Conservation (phyloP, 371 early-diverging fungal genomes). For the Batkoa obscura region DNA sequence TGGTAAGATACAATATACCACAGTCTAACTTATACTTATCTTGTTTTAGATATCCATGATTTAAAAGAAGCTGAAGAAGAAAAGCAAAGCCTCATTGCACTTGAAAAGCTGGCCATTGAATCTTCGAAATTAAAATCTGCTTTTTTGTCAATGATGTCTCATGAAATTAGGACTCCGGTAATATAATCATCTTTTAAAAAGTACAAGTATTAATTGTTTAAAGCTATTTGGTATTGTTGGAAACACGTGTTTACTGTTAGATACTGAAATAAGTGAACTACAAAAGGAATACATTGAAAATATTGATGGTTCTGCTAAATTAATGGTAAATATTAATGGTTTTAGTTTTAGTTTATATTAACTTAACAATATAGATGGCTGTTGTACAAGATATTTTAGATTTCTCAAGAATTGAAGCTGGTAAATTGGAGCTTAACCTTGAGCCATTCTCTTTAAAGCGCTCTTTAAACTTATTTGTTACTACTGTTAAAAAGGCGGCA, state of each 20-base stretch:
- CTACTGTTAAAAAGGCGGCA: constrained; percentile 9
- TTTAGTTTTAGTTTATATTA: background rate
- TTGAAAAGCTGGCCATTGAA: background rate
- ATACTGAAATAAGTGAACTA: background rate
- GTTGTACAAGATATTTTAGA: constrained; percentile 23
- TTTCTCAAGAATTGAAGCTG: constrained; percentile 29
- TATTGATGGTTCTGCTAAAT: background rate
- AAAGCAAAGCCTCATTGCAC: background rate
- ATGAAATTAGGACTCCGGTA: constrained; percentile 1
- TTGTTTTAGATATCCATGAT: background rate
- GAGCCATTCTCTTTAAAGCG: constrained; percentile 20
- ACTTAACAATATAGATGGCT: background rate
- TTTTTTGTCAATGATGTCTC: background rate
- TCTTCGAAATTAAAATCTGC: background rate
- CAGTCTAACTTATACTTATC: background rate
- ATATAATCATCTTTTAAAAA: background rate
- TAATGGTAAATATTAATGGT: constrained; percentile 14
- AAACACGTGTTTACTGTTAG: background rate
- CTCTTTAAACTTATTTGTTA: constrained; percentile 21
- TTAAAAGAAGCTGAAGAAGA: background rate
- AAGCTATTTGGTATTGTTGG: background rate
- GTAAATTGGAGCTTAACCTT: constrained; percentile 19
- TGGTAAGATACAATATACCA: too few relatives aligned
- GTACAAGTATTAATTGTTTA: background rate
- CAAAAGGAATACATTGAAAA: background rate